A percentile compares a stretch with the other conserved stretches of the same genome.
phyloP scores from a whole-genome alignment of 805 yeast genomes.

The Grigorovia jiainica region DNA sequence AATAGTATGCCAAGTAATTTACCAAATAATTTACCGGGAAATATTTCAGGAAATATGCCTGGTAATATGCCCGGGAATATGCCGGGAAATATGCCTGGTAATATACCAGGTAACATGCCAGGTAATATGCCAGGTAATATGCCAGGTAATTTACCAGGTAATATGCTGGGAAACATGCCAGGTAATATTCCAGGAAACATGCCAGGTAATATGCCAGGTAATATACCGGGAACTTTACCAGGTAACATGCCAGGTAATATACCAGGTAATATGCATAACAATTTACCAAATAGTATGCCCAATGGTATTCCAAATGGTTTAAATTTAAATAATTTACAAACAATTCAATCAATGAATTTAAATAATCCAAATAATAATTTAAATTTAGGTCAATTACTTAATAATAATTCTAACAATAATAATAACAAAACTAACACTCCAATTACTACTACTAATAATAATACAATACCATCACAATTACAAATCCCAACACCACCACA shows the following conservation, averaged over 20 bases:
- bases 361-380: not conserved
- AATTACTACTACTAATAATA: not conserved
- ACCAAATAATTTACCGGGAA: not conserved
- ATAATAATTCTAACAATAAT: not conserved
- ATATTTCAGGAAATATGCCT: not conserved
- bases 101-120: no score
- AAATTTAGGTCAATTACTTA: slow-evolving; percentile 1
- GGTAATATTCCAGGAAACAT: not conserved
- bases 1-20: no score
- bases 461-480: not conserved
- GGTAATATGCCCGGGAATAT: not conserved
- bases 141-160: no score
- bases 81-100: not conserved
- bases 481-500: not conserved
- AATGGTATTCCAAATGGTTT: not conserved
- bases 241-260: no score
- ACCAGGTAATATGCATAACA: no score
- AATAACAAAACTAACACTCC: not conserved
- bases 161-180: not conserved
- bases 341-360: no score
- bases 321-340: not conserved
- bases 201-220: not conserved
- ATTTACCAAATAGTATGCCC: not conserved
- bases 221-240: no score
- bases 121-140: no score